phyloP scores from a whole-genome alignment of 2,329 filamentous ascomycete genomes.

The Cordyceps fumosorosea region DNA sequence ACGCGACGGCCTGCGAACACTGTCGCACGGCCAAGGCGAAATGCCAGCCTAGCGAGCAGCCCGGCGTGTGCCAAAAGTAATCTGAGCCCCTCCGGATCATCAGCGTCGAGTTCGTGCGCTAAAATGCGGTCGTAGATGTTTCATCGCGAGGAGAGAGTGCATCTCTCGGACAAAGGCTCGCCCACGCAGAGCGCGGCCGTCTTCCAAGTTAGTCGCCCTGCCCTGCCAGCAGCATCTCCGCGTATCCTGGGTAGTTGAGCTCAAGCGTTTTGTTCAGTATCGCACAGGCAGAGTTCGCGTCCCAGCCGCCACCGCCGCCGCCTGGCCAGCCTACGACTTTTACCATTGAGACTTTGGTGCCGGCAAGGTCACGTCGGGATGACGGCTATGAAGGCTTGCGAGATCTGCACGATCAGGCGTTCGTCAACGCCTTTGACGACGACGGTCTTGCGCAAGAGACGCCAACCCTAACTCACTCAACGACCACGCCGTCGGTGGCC shows the following conservation, averaged over 20 bases:
- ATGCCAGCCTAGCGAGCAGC: constrained; percentile 14
- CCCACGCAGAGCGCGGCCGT: constrained; percentile 5
- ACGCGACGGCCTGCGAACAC: constrained; percentile 12
- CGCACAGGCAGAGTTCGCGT: background rate
- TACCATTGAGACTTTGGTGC: constrained; percentile 5
- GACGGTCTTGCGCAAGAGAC: background rate
- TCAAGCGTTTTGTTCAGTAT: background rate
- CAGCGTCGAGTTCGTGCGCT: background rate
- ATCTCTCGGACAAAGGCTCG: constrained; percentile 12
- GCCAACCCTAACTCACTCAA: background rate
- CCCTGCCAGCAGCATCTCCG: background rate
- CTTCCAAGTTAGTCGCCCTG: background rate
- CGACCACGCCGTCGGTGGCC: background rate
- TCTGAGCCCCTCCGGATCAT: background rate
- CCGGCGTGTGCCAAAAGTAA: constrained; percentile 14
- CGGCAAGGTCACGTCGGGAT: background rate
- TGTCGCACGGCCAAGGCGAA: constrained; percentile 13
- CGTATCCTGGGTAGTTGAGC: background rate
- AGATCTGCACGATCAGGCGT: background rate
- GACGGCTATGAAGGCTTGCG: constrained; percentile 5
- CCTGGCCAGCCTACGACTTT: background rate
- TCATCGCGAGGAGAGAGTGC: constrained; percentile 13
- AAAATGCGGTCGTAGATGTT: constrained; percentile 6
- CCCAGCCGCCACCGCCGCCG: background rate
- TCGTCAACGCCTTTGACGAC: background rate